A percentile compares a stretch with the other conserved stretches of the same genome.
Conservation (phyloP, 225 moss, liverwort and hornwort species). For the Sphagnum contortum region DNA sequence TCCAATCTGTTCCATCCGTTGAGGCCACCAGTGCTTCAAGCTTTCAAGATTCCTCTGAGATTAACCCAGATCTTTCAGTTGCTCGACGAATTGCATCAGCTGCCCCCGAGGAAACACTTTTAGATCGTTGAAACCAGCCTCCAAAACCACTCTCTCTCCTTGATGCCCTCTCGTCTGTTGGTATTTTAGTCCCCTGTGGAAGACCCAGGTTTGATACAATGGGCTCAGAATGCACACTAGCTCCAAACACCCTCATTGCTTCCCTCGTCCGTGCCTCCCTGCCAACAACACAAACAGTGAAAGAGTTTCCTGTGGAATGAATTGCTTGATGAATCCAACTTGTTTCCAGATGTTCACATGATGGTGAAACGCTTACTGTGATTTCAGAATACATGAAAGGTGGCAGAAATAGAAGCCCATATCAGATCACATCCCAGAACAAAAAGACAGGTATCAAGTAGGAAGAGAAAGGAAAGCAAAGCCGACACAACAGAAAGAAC, state of each 20-base stretch:
- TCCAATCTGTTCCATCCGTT: slow-evolving; percentile 89
- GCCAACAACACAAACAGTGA: too few species aligned
- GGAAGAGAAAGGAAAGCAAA: too few species aligned
- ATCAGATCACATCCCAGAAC: too few species aligned
- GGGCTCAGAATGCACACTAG: slow-evolving; percentile 29
- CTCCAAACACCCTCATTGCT: slow-evolving; percentile 50
- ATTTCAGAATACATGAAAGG: too few species aligned
- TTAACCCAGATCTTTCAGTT: slow-evolving; percentile 60
- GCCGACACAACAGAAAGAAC: too few species aligned
- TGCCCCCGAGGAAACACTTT: slow-evolving; percentile 50
- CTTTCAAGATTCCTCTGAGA: slow-evolving; percentile 57
- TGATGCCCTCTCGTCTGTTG: slow-evolving; percentile 49
- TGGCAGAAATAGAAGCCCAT: too few species aligned
- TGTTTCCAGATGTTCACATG: too few species aligned
- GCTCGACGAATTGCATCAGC: slow-evolving; percentile 83
- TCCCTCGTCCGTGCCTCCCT: slow-evolving; percentile 92
- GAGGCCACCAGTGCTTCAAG: slow-evolving; percentile 69
- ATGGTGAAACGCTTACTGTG: too few species aligned
- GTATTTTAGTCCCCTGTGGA: slow-evolving; percentile 24
- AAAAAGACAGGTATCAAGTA: too few species aligned
- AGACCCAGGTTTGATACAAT: slow-evolving; percentile 38
- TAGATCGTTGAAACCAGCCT: slow-evolving; percentile 89
- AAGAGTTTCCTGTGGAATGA: too few species aligned
- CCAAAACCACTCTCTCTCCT: slow-evolving; percentile 71
- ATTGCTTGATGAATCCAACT: too few species aligned